A percentile compares a stretch with the other conserved stretches of the same genome.
phyloP scores from a whole-genome alignment of 2,329 filamentous ascomycete species.

The Neofusicoccum kwambonambiense region DNA sequence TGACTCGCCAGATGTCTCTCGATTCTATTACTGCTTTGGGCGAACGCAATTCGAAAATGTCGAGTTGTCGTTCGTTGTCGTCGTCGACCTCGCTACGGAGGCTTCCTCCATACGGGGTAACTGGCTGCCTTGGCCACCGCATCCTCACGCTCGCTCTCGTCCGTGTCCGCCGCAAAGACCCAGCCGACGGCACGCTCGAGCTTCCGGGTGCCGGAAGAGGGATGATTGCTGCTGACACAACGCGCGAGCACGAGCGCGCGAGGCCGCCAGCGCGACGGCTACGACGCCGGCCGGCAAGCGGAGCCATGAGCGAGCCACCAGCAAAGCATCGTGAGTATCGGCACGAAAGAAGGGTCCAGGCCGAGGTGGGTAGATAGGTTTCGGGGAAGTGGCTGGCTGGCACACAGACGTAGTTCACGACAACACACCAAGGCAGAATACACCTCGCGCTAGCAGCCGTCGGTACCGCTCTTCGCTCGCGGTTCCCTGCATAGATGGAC shows the following conservation, averaged over 20 bases:
- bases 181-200: conserved; percentile 3
- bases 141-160: conserved; percentile 13
- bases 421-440: background rate
- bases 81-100: background rate
- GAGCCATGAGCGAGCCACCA: background rate
- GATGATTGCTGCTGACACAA: background rate
- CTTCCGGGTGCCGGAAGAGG: background rate
- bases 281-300: background rate
- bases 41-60: background rate
- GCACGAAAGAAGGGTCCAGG: background rate
- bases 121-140: background rate
- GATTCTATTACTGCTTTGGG: background rate
- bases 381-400: conserved; percentile 8
- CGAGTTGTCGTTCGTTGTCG: background rate
- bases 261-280: background rate
- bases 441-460: background rate
- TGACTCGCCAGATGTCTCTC: conserved; percentile 3
- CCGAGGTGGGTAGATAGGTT: background rate
- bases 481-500: background rate
- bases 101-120: background rate
- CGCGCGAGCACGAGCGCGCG: background rate
- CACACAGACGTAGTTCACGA: background rate
- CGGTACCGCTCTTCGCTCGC: background rate
- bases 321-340: background rate
- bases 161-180: background rate